Conservation (phyloP, 306 rosid genomes). For the Abrus pulchellus region DNA sequence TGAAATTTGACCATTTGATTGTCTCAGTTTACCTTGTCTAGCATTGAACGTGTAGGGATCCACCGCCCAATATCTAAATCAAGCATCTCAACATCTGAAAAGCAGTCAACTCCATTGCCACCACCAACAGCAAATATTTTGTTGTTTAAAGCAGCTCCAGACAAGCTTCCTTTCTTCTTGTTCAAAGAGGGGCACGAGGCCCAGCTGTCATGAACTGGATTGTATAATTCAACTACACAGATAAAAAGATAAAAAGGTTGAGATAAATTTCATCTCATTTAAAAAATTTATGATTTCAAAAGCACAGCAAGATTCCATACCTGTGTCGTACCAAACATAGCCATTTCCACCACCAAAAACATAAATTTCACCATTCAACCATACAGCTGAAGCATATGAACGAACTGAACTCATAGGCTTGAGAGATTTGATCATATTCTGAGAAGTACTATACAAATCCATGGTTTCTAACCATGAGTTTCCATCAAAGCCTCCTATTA, state of each 20-base stretch:
- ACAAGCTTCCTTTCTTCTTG: slow-evolving; percentile 79
- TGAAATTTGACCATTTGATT: slow-evolving; percentile 35
- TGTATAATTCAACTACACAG: slow-evolving; percentile 78
- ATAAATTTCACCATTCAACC: slow-evolving; percentile 67
- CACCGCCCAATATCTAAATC: slow-evolving; percentile 87
- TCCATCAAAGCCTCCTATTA: slow-evolving; percentile 82
- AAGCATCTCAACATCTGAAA: slow-evolving; percentile 88
- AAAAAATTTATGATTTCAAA: slow-evolving; percentile 27
- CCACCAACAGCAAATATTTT: slow-evolving; percentile 90
- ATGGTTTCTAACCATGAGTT: slow-evolving; percentile 61
- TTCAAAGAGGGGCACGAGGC: slow-evolving; percentile 71
- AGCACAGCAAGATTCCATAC: slow-evolving; percentile 54
- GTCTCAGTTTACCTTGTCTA: slow-evolving; percentile 68
- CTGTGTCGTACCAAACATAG: slow-evolving; percentile 75
- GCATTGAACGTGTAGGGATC: slow-evolving; percentile 82
- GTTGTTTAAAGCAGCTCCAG: slow-evolving; percentile 68
- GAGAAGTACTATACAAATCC: slow-evolving; percentile 70
- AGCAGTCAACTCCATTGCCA: slow-evolving; percentile 75
- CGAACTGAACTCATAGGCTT: slow-evolving; percentile 73
- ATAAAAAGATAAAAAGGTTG: slow-evolving; percentile 40
- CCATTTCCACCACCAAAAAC: slow-evolving; percentile 86
- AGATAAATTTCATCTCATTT: slow-evolving; percentile 11
- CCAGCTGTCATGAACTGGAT: slow-evolving; percentile 66
- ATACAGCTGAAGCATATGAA: slow-evolving; percentile 71
- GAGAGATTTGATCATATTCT: slow-evolving; percentile 62